Evolutionary conservation across 2,329 filamentous ascomycete genomes (phyloP).

Genomic region (Diatrype stigma): DNA sequence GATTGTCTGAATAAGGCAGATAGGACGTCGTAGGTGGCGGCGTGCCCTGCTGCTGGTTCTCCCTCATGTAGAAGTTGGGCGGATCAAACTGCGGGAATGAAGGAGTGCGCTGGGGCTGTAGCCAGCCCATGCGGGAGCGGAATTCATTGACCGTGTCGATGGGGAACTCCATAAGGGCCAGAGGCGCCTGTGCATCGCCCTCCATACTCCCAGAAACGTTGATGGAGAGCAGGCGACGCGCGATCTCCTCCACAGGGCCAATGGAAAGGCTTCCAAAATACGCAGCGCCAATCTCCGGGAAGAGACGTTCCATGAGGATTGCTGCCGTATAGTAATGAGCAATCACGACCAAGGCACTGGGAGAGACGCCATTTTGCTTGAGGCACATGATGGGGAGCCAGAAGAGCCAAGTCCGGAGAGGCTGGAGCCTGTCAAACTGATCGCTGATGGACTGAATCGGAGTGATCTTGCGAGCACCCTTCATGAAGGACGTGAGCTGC

Average conservation of each 20-base stretch:
- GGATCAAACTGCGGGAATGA: conserved; percentile 59
- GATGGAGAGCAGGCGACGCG: conserved; percentile 67
- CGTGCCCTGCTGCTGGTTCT: conserved; percentile 33
- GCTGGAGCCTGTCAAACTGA: conserved; percentile 85
- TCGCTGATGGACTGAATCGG: conserved; percentile 69
- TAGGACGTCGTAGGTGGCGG: conserved; percentile 41
- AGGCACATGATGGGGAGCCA: conserved; percentile 88
- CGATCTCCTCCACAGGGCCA: conserved; percentile 80
- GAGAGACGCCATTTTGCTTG: conserved; percentile 69
- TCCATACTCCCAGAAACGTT: conserved; percentile 56
- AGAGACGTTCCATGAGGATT: conserved; percentile 82
- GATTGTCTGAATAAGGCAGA: conserved; percentile 49
- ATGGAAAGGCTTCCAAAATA: conserved; percentile 82
- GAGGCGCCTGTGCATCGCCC: conserved; percentile 55
- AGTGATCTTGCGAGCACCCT: conserved; percentile 67
- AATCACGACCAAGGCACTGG: conserved; percentile 75
- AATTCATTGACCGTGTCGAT: conserved; percentile 67
- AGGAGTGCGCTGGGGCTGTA: conserved; percentile 53
- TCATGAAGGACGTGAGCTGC: conserved; percentile 68
- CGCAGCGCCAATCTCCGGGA: conserved; percentile 83
- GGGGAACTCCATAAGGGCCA: conserved; percentile 68
- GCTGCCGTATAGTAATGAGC: conserved; percentile 90
- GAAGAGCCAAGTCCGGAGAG: conserved; percentile 88
- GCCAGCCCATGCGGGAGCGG: conserved; percentile 65
- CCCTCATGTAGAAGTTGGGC: conserved; percentile 49